Evolutionary conservation across 2,329 filamentous ascomycete genomes (phyloP), one percentile per base, ranked within the genome.

Genomic region (Tolypocladium sp.): DNA sequence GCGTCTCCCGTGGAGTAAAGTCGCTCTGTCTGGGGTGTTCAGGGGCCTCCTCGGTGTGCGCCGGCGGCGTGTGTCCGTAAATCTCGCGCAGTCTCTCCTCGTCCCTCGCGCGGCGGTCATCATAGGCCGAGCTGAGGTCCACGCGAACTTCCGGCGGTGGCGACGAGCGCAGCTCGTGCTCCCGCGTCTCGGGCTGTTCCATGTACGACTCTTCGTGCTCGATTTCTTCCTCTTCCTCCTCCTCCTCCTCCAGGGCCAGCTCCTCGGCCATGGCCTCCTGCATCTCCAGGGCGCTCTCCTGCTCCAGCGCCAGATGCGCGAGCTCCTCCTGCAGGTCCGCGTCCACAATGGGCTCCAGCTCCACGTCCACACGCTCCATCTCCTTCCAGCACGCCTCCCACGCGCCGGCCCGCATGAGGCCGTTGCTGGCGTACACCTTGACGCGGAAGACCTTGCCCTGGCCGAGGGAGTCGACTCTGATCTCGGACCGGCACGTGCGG

Each of bases 351-450:
- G 94, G 89, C 66, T 90, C 85, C 57, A 99, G 84, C 73, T 97
- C 93, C 1, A 96, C 90, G 69, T 99, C 94, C 0, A 97, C 91
- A n/a, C 93, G 84, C 75, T 99, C 94, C 94, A 99, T 99, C 73
- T 97, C 93, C 65, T 85, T 89, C 93, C 93, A 99, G 60, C 91
- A 93, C 2, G 92, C 92, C 5, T 85, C 84, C 94, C 94, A 99
- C 0, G 94, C 93, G 0, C 91, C 91, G 6, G 91, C 87, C 60
- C 87, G 85, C 91, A 99, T 96, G 55, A 97, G 77, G 0, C 94
- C 94, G 72, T 97, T 99, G 57, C 92, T 93, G 1, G 94, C 94
- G 68, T 93, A 99, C 1, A 97, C 87, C 69, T 92, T 94, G 71
- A 97, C 82, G 37, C 86, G 83, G 79, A 91, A 94, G 55, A 86